phyloP scores from a whole-genome alignment of 1,139 yeast genomes.

The Lodderomyces beijingensis region DNA sequence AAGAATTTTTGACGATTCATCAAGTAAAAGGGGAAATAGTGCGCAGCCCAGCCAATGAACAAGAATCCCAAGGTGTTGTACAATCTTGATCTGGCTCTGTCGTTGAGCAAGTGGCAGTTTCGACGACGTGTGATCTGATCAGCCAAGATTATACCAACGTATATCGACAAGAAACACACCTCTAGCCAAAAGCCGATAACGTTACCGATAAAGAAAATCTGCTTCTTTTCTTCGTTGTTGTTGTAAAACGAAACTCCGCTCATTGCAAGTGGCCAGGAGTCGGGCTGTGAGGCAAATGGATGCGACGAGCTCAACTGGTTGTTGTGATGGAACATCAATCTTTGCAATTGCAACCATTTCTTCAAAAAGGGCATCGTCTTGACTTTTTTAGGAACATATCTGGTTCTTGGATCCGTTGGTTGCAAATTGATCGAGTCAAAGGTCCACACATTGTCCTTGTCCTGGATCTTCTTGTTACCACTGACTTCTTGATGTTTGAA shows the following conservation, averaged over 20 bases:
- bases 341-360: conserved; percentile 89
- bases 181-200: conserved; percentile 91
- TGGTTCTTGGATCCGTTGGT: conserved; percentile 54
- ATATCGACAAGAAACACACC: conserved; percentile 62
- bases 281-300: conserved; percentile 94
- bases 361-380: conserved; percentile 65
- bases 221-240: conserved; percentile 55
- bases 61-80: conserved; percentile 83
- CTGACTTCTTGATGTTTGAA: conserved; percentile 88
- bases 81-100: conserved; percentile 65
- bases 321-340: conserved; percentile 87
- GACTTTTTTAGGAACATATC: conserved; percentile 54
- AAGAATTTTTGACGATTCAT: conserved; percentile 92
- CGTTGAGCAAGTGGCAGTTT: conserved; percentile 52
- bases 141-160: conserved; percentile 57
- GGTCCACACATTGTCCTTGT: conserved; percentile 67
- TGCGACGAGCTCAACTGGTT: conserved; percentile 83
- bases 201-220: conserved; percentile 89
- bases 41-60: conserved; percentile 82
- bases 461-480: conserved; percentile 80
- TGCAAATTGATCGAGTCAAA: conserved; percentile 67
- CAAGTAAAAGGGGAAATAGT: conserved; percentile 84
- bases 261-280: conserved; percentile 87
- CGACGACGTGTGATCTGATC: conserved; percentile 81
- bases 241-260: conserved; percentile 98